Percentiles rank a stretch among this genome's conserved stretches.
These are phyloP conservation scores for Ascochyta lentis DNA, from an alignment of 2,329 filamentous ascomycete species.

Conservation along the genomic window DNA sequence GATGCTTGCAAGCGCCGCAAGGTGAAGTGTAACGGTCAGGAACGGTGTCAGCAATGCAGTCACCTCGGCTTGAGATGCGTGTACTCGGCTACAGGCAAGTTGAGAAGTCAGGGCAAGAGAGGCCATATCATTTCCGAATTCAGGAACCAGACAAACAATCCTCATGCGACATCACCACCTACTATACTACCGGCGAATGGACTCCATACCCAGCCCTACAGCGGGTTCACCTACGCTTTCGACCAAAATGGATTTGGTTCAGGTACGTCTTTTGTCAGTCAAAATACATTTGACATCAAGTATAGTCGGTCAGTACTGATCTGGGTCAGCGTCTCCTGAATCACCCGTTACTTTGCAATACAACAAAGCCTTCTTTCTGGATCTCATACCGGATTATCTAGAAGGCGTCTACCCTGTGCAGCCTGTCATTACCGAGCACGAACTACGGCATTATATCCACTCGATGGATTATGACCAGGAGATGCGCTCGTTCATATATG, in stretches of 20 bases:
- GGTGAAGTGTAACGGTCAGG: slow-evolving; percentile 56
- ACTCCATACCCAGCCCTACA: slow-evolving; percentile 15
- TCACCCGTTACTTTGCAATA: slow-evolving; percentile 29
- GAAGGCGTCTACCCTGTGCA: slow-evolving; percentile 56
- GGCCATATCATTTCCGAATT: slow-evolving; percentile 53
- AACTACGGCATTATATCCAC: slow-evolving; percentile 46
- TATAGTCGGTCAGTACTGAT: background rate
- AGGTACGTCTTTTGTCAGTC: slow-evolving; percentile 22
- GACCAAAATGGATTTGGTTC: slow-evolving; percentile 25
- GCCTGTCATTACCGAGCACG: slow-evolving; percentile 53
- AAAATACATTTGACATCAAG: background rate
- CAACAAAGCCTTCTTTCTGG: slow-evolving; percentile 48
- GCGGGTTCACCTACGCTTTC: slow-evolving; percentile 20
- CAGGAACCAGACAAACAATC: slow-evolving; percentile 39
- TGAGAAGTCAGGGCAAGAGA: slow-evolving; percentile 48
- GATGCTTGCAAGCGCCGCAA: slow-evolving; percentile 57
- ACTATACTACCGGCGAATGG: slow-evolving; percentile 35
- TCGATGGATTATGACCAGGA: slow-evolving; percentile 50
- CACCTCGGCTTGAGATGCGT: slow-evolving; percentile 55
- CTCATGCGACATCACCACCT: slow-evolving; percentile 29
- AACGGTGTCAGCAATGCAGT: slow-evolving; percentile 50
- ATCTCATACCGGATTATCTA: slow-evolving; percentile 55
- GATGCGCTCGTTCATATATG: slow-evolving; percentile 53
- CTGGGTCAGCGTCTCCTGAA: slow-evolving; percentile 21
- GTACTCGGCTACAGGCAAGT: slow-evolving; percentile 50